phyloP scores from a whole-genome alignment of 768 basidiomycete species.

The Mycena latifolia region DNA sequence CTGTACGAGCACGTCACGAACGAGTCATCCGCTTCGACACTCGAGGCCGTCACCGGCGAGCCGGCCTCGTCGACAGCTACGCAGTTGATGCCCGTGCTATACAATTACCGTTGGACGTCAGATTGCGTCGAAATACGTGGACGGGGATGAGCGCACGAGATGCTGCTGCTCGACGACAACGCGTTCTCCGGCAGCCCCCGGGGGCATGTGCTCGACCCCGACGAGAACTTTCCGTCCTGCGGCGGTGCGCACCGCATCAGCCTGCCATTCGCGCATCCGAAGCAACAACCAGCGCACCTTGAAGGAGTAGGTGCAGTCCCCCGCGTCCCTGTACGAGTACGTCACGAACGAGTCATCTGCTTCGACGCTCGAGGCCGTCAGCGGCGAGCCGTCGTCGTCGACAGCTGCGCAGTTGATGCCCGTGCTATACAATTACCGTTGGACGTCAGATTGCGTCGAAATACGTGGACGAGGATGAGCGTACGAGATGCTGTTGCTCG shows the following conservation, averaged over 20 bases:
- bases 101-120: no score
- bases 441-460: no score
- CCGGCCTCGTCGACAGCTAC: not conserved
- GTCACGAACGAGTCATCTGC: not conserved
- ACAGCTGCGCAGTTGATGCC: not conserved
- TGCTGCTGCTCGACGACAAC: not conserved
- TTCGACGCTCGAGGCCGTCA: slow-evolving; percentile 12
- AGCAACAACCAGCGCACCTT: slow-evolving; percentile 4
- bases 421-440: not conserved
- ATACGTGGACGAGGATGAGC: no score
- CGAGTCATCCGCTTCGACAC: not conserved
- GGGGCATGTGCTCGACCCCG: slow-evolving; percentile 28
- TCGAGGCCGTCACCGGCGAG: slow-evolving; percentile 4
- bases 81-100: slow-evolving; percentile 1
- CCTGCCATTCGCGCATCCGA: no score
- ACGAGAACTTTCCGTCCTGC: slow-evolving; percentile 27
- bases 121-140: no score
- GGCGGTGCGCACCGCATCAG: no score
- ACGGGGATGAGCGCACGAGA: not conserved
- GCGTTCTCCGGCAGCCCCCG: slow-evolving; percentile 15
- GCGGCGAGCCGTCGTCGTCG: slow-evolving; percentile 9
- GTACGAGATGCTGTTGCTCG: no score
- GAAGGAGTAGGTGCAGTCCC: slow-evolving; percentile 23
- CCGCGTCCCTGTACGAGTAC: slow-evolving; percentile 20
- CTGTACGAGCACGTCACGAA: slow-evolving; percentile 22